phyloP scores from a whole-genome alignment of 2,329 filamentous ascomycete genomes.

The Phialemoniopsis sp. region DNA sequence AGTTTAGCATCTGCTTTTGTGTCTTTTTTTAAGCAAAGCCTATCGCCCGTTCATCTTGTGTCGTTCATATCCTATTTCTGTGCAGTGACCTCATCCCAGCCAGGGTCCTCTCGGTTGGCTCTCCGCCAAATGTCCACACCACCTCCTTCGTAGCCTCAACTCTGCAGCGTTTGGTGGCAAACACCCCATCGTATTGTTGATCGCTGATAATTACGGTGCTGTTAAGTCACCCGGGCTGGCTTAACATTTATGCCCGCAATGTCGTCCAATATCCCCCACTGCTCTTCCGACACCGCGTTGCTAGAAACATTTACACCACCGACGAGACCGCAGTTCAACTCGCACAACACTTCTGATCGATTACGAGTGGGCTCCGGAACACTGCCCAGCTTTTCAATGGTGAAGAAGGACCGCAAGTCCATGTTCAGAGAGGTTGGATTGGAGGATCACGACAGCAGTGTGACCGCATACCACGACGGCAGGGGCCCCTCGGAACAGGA shows the following conservation, averaged over 20 bases:
- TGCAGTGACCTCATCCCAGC: no score
- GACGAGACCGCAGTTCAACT: constrained; percentile 44
- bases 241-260: constrained; percentile 4
- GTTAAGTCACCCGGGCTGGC: no score
- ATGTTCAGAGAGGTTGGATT: constrained; percentile 48
- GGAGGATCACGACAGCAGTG: constrained; percentile 22
- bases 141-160: no score
- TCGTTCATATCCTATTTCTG: no score
- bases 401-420: constrained; percentile 43
- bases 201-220: no score
- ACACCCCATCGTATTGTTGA: no score
- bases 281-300: constrained; percentile 12
- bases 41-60: no score
- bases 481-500: constrained; percentile 20
- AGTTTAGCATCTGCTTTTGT: no score
- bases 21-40: no score
- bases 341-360: constrained; percentile 44
- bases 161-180: no score
- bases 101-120: no score
- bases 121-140: no score
- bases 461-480: constrained; percentile 5
- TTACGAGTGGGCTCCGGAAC: constrained; percentile 41
- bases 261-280: constrained; percentile 9
- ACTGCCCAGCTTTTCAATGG: constrained; percentile 32
- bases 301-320: constrained; percentile 4